phyloP scores from a whole-genome alignment of 768 basidiomycete genomes.

The Lentinus brumalis region DNA sequence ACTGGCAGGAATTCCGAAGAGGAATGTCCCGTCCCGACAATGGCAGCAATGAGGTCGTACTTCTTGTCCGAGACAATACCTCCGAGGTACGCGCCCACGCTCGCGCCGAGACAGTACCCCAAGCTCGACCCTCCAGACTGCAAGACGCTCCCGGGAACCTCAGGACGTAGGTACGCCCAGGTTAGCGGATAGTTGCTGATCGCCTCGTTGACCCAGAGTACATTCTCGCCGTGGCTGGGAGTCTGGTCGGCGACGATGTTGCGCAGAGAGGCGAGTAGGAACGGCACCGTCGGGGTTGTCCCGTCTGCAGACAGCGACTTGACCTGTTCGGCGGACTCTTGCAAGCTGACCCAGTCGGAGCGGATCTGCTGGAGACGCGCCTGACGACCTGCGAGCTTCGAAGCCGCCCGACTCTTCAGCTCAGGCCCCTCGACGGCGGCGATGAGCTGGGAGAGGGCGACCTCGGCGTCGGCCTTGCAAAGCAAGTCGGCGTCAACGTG shows the following conservation, averaged over 20 bases:
- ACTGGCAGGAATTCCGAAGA: constrained; percentile 68
- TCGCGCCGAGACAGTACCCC: constrained; percentile 69
- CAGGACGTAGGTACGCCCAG: constrained; percentile 61
- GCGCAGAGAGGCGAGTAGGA: constrained; percentile 50
- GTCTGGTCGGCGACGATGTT: constrained; percentile 40
- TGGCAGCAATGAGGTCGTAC: constrained; percentile 54
- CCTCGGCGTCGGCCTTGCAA: constrained; percentile 56
- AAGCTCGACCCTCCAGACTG: constrained; percentile 65
- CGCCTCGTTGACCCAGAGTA: constrained; percentile 62
- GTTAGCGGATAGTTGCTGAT: constrained; percentile 58
- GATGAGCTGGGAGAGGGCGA: constrained; percentile 54
- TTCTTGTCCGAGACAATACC: constrained; percentile 31
- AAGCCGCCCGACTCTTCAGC: neutral
- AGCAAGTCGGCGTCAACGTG: constrained; percentile 59
- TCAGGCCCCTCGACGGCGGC: constrained; percentile 31
- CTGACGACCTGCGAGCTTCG: constrained; percentile 6
- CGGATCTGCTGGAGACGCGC: constrained; percentile 12
- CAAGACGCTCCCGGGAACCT: constrained; percentile 51
- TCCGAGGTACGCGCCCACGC: constrained; percentile 59
- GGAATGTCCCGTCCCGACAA: constrained; percentile 74
- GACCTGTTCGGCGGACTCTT: constrained; percentile 22
- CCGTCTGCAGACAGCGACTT: constrained; percentile 1
- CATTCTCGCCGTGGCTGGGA: constrained; percentile 37
- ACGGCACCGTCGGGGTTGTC: constrained; percentile 16
- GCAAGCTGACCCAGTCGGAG: constrained; percentile 20